A percentile compares a stretch with the other conserved stretches of the same genome.
These are phyloP conservation scores for Verticillium dahliae DNA, from an alignment of 2,329 filamentous ascomycete species.

Conservation along the genomic window DNA sequence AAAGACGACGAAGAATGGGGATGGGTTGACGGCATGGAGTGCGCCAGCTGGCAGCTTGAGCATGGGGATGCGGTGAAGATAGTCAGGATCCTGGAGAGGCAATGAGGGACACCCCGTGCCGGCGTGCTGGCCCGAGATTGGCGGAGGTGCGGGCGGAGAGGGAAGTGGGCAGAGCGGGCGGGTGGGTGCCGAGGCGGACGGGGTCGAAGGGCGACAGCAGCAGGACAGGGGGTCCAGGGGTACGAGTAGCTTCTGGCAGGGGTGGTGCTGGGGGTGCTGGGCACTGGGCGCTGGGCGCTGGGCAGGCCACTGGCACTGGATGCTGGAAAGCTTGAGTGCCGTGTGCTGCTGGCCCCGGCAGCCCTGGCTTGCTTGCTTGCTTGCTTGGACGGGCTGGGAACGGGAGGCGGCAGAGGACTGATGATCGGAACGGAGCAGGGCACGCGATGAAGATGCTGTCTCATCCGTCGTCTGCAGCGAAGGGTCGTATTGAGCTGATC, in stretches of 20 bases:
- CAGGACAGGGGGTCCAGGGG: background rate
- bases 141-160: background rate
- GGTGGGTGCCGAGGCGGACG: background rate
- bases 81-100: background rate
- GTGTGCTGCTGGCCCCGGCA: background rate
- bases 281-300: background rate
- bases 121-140: background rate
- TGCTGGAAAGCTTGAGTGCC: constrained; percentile 1
- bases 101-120: background rate
- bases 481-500: background rate
- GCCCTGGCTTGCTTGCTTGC: background rate
- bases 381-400: background rate
- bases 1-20: background rate
- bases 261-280: background rate
- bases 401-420: background rate
- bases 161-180: background rate
- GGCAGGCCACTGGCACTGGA: background rate
- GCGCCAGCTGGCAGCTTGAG: background rate
- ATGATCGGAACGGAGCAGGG: background rate
- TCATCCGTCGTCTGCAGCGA: background rate
- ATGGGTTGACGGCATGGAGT: background rate
- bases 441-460: background rate
- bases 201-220: background rate
- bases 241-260: background rate
- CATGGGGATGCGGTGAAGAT: background rate